Base-by-base conservation (phyloP, 2,329 filamentous ascomycete genomes). In the Penicillium sp. region DNA sequence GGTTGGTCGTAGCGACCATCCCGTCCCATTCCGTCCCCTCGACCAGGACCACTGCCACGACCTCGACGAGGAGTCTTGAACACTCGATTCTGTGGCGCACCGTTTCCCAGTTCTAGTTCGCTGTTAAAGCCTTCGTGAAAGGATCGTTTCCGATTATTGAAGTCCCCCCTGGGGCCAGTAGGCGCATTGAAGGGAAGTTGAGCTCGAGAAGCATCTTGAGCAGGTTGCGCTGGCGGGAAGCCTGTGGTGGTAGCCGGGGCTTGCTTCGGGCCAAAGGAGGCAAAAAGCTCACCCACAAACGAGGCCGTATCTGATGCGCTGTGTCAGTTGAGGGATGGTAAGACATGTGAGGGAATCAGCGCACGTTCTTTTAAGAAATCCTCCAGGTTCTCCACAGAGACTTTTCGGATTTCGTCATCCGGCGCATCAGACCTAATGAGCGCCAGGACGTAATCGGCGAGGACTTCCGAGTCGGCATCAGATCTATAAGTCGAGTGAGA, bases 401-500 rank as follows among this genome's bases (percentile, higher is more conserved):
- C 73, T 41, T 68, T 61, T 50, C 67, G 67, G 33, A 78, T 70
- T 37, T 71, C 64, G n/a, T 70, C 68, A 41, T 76, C 72, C 2
- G 72, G 64, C 27, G 74, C 74, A 47, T 77, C 74, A 11, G 70
- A 71, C 29, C 70, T 70, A 29, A 80, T 68, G 18, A 80, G 67
- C 14, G 75, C 76, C 31, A 79, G 64, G 6, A 80, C 75, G 51
- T 80, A 80, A 48, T 80, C 77, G 18, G 75, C 76, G 13, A 80
- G 71, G 2, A 80, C 74, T 47, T 76, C 75, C 9, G 71, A 70
- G 53, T 80, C 77, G 18, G 76, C 77, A 55, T 80, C 76, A n/a
- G 74, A 77, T 45, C 75, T 77, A 49, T 30, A 37, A 36, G 12
- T 3, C 25, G 18, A n/a, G n/a, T 29, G 34, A n/a, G 5, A 4